These are phyloP conservation scores for Suillus sp. DNA, from an alignment of 768 basidiomycete genomes.

Conservation along the genomic window DNA sequence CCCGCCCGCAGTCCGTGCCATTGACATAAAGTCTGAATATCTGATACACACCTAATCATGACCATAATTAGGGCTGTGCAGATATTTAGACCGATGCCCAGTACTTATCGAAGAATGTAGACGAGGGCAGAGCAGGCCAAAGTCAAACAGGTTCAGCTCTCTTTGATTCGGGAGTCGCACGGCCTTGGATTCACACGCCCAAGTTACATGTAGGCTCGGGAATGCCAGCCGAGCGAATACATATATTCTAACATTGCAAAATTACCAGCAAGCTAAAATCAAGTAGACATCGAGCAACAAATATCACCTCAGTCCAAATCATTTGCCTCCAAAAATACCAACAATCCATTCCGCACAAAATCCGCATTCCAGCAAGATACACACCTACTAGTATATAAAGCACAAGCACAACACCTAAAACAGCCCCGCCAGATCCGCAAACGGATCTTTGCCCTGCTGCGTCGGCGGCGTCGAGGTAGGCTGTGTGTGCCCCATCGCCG, in stretches of 20 bases:
- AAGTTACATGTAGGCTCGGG: no score
- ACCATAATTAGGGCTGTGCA: neutral
- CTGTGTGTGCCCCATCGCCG: slow-evolving; percentile 24
- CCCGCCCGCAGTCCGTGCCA: neutral
- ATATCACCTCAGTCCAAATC: neutral
- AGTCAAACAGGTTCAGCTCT: no score
- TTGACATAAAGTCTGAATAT: neutral
- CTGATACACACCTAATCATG: neutral
- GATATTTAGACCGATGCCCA: neutral
- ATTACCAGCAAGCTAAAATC: no score
- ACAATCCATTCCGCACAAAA: neutral
- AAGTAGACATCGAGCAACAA: neutral
- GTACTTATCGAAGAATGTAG: neutral
- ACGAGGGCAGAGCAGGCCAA: neutral
- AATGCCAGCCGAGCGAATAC: no score
- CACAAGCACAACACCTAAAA: slow-evolving; percentile 45
- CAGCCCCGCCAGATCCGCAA: slow-evolving; percentile 78
- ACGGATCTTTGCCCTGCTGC: slow-evolving; percentile 71
- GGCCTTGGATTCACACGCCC: no score
- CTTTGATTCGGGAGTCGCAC: neutral
- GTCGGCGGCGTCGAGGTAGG: slow-evolving; percentile 24
- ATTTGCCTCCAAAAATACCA: neutral
- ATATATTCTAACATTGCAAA: no score
- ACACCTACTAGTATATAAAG: neutral
- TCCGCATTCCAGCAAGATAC: neutral